phyloP scores from a whole-genome alignment of 495 filamentous ascomycete genomes.

The Lophiostoma macrostomum region DNA sequence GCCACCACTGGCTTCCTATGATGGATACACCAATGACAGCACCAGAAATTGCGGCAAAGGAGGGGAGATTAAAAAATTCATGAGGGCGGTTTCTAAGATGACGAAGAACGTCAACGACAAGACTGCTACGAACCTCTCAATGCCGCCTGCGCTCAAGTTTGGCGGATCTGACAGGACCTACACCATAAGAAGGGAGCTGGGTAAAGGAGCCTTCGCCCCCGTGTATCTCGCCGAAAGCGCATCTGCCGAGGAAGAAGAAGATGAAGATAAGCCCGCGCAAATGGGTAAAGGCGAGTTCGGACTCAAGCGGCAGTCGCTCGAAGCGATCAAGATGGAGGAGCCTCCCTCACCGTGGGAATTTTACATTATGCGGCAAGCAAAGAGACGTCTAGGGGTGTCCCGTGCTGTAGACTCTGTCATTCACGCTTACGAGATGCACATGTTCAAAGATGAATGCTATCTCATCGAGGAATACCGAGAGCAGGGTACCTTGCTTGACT shows the following conservation, averaged over 20 bases:
- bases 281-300: constrained; percentile 47
- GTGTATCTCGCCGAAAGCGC: constrained; percentile 81
- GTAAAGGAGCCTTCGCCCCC: constrained; percentile 88
- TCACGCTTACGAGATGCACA: constrained; percentile 78
- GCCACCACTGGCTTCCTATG: constrained; percentile 66
- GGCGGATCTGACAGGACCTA: constrained; percentile 60
- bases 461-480: constrained; percentile 82
- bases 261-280: constrained; percentile 36
- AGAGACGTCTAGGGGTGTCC: constrained; percentile 65
- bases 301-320: constrained; percentile 53
- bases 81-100: constrained; percentile 62
- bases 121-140: constrained; percentile 51
- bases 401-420: constrained; percentile 74
- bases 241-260: constrained; percentile 46
- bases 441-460: constrained; percentile 81
- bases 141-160: constrained; percentile 66
- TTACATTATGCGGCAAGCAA: constrained; percentile 83
- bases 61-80: constrained; percentile 73
- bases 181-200: constrained; percentile 80
- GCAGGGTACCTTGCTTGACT: constrained; percentile 88
- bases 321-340: constrained; percentile 91
- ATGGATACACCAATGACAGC: constrained; percentile 72
- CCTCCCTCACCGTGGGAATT: constrained; percentile 93
- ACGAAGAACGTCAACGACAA: constrained; percentile 61
- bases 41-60: constrained; percentile 57